Percentiles rank a stretch among this genome's conserved stretches.
These are phyloP conservation scores for Exidia glandulosa DNA, from an alignment of 768 basidiomycete species.

Conservation along the genomic window DNA sequence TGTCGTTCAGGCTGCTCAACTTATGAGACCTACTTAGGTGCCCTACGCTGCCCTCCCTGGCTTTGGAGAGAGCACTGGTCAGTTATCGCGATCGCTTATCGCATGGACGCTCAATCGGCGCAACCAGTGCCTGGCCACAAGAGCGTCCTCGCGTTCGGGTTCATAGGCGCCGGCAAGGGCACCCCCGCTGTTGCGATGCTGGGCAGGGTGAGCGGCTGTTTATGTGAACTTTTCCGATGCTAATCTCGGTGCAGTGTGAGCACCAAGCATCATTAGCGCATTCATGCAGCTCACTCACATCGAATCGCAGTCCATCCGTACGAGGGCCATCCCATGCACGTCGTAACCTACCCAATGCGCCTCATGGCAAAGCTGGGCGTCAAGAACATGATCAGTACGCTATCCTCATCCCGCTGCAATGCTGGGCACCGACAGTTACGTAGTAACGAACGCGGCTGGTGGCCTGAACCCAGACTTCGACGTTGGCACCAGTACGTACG, in stretches of 20 bases:
- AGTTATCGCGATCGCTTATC: constrained; percentile 7
- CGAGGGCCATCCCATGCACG: constrained; percentile 63
- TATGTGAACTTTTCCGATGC: neutral
- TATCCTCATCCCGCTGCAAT: neutral
- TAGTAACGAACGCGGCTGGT: constrained; percentile 86
- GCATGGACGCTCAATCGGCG: neutral
- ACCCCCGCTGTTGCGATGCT: constrained; percentile 85
- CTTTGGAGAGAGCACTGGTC: constrained; percentile 70
- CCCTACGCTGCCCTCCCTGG: constrained; percentile 61
- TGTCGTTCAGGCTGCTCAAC: neutral
- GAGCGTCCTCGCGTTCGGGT: constrained; percentile 71
- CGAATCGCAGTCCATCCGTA: constrained; percentile 55
- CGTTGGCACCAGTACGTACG: constrained; percentile 66
- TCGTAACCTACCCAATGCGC: constrained; percentile 69
- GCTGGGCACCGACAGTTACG: neutral
- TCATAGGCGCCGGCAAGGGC: constrained; percentile 49
- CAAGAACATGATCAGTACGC: constrained; percentile 62
- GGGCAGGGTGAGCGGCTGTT: constrained; percentile 46
- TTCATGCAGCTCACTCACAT: constrained; percentile 3
- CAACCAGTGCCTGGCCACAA: constrained; percentile 71
- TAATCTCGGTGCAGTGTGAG: neutral
- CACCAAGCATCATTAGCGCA: neutral
- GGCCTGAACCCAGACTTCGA: constrained; percentile 61
- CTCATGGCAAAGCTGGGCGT: constrained; percentile 71
- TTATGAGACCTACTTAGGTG: constrained; percentile 23